phyloP scores from a whole-genome alignment of 2,329 filamentous ascomycete genomes.

The Bretziella fagacearum region DNA sequence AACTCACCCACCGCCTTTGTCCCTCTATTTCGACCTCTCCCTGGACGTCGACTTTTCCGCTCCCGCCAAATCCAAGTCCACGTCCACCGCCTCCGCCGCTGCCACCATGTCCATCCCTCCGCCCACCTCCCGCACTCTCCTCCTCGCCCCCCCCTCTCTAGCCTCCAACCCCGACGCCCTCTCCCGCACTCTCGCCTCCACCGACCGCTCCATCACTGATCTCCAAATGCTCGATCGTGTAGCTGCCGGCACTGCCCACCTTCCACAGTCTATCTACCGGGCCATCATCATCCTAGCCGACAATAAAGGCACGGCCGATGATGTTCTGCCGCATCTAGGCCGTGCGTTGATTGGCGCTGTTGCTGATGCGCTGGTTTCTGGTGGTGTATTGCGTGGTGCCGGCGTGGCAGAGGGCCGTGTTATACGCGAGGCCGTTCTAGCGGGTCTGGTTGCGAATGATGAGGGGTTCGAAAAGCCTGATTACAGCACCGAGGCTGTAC shows the following conservation, averaged over 20 bases:
- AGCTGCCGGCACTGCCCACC: slow-evolving; percentile 58
- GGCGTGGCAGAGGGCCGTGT: slow-evolving; percentile 34
- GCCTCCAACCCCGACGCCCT: slow-evolving; percentile 70
- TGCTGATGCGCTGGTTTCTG: slow-evolving; percentile 52
- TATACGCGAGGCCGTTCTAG: slow-evolving; percentile 65
- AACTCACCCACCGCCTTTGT: too few species aligned
- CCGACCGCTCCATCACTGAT: slow-evolving; percentile 64
- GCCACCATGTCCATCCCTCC: slow-evolving; percentile 20
- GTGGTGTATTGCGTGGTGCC: slow-evolving; percentile 50
- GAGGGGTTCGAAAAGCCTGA: slow-evolving; percentile 61
- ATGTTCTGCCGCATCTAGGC: slow-evolving; percentile 46
- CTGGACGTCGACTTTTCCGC: slow-evolving; percentile 32
- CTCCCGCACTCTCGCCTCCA: slow-evolving; percentile 48
- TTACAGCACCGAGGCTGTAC: slow-evolving; percentile 36
- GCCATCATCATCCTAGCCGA: slow-evolving; percentile 70
- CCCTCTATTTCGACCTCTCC: slow-evolving; percentile 39
- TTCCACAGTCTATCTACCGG: slow-evolving; percentile 67
- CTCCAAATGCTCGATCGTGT: slow-evolving; percentile 97
- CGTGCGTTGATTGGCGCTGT: slow-evolving; percentile 52
- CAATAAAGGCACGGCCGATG: slow-evolving; percentile 45
- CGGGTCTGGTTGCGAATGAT: slow-evolving; percentile 50
- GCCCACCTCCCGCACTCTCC: slow-evolving; percentile 46
- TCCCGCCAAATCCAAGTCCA: slow-evolving; percentile 19
- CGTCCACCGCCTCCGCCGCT: slow-evolving; percentile 20
- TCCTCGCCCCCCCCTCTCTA: slow-evolving; percentile 80